Base-by-base conservation (phyloP, 768 basidiomycete genomes). In the Plicaturopsis crispa region DNA sequence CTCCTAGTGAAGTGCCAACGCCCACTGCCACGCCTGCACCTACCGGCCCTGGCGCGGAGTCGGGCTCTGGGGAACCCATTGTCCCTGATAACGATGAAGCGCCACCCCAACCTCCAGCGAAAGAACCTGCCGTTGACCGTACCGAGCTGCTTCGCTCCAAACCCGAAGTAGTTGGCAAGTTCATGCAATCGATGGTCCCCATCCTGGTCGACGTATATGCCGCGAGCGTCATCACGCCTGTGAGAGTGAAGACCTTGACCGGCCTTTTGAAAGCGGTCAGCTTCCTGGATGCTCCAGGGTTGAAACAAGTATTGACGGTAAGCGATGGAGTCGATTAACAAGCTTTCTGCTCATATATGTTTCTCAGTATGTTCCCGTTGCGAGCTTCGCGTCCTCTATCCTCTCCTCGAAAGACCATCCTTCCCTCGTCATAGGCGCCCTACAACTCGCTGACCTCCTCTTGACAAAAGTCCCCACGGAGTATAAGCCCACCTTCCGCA, bases 141-240 rank as follows among this genome's bases (percentile, higher is more conserved):
- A 76, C 83, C 12, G 82, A 90, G 31, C 56, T 96, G 33, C 60
- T 93, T 31, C 78, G 83, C 39, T 78, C 75, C 4, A 80, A 84
- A 43, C 73, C 83, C 17, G 69, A 65, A n/a, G 77, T 89, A 19
- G 83, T 93, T 35, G 78, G 75, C 14, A 75, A 80, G 12, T 98
- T 92, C 60, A 87, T 93, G 75, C 76, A 78, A 33, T 67, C 94
- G 23, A 78, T 91, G 50, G 81, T 97, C 1, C 96, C 96, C 1
- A 90, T 96, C 39, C 73, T 99, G 39, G 82, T 98, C 42, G 96
- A 98, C 50, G 93, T 99, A n/a, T 98, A 97, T 60, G 86, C 93
- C n/a, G 94, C 96, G 21, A 96, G 90, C 56, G 93, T 98, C 19
- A 80, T 83, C 35, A 77, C 82, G 0, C 79, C 87, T 2, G 80